phyloP scores from a whole-genome alignment of 2,329 filamentous ascomycete species.

The Monilinia aucupariae region DNA sequence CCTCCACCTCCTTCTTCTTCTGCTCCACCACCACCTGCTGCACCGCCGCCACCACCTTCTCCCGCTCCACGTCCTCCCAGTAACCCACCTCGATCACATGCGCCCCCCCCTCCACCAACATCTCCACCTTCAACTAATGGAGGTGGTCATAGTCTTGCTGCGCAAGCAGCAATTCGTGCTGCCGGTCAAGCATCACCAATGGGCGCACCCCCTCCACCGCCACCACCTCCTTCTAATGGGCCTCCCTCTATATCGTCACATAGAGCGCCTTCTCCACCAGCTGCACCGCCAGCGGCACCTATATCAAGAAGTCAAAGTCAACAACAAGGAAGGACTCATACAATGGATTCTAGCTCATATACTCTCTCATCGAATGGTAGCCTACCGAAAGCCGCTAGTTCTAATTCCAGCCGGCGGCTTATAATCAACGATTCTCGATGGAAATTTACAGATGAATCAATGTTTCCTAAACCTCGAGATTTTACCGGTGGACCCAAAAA shows the following conservation, averaged over 20 bases:
- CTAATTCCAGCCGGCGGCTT: constrained; percentile 43
- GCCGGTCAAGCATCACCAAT: constrained; percentile 41
- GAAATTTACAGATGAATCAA: constrained; percentile 77
- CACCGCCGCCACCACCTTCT: constrained; percentile 36
- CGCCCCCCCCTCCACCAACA: constrained; percentile 35
- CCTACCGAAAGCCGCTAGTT: constrained; percentile 43
- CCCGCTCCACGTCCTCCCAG: constrained; percentile 34
- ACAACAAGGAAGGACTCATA: constrained; percentile 46
- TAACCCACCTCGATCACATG: constrained; percentile 33
- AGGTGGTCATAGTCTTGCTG: constrained; percentile 38
- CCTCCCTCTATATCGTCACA: constrained; percentile 35
- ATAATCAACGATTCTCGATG: constrained; percentile 74
- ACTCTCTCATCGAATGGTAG: constrained; percentile 62
- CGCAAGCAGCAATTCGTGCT: constrained; percentile 43
- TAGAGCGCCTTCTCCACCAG: constrained; percentile 38
- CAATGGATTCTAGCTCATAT: constrained; percentile 72
- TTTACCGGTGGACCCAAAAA: constrained; percentile 69
- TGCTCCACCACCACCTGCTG: constrained; percentile 35
- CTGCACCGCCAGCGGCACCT: constrained; percentile 36
- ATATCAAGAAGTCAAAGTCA: constrained; percentile 38
- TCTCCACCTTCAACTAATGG: constrained; percentile 35
- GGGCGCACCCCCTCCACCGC: constrained; percentile 36
- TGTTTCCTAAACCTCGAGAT: constrained; percentile 78
- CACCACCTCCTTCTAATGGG: constrained; percentile 36
- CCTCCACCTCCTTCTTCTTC: constrained; percentile 35